These are phyloP conservation scores for Cubamyces lactineus DNA, from an alignment of 768 basidiomycete genomes.

Conservation along the genomic window DNA sequence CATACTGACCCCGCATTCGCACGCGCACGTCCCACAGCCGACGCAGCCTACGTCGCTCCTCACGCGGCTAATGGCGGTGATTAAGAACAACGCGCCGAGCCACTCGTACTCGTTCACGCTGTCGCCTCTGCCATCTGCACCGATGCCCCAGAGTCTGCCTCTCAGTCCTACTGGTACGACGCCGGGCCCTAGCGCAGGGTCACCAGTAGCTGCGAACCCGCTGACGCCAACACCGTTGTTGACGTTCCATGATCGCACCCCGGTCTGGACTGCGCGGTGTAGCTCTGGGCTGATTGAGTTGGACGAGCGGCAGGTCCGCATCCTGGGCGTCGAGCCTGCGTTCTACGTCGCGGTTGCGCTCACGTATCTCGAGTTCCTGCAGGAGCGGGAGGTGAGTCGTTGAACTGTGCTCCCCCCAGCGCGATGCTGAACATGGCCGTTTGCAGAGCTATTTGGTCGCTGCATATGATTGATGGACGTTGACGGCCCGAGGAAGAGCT, in stretches of 20 bases:
- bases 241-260: constrained; percentile 73
- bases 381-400: constrained; percentile 67
- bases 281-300: constrained; percentile 67
- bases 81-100: constrained; percentile 44
- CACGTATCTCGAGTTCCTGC: constrained; percentile 77
- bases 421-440: neutral
- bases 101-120: constrained; percentile 68
- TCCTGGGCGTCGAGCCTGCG: constrained; percentile 70
- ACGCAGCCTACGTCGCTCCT: constrained; percentile 28
- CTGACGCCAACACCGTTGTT: constrained; percentile 52
- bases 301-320: constrained; percentile 54
- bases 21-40: constrained; percentile 26
- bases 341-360: constrained; percentile 80
- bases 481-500: neutral
- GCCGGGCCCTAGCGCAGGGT: neutral
- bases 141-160: constrained; percentile 29
- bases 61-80: constrained; percentile 33
- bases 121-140: constrained; percentile 34
- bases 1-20: constrained; percentile 38
- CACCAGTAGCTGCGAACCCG: constrained; percentile 25
- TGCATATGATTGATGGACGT: constrained; percentile 31
- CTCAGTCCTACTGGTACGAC: constrained; percentile 23
- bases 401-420: too few species aligned
- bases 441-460: constrained; percentile 39
- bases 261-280: constrained; percentile 59